phyloP scores from a whole-genome alignment of 495 filamentous ascomycete species.

The Podospora sp. region DNA sequence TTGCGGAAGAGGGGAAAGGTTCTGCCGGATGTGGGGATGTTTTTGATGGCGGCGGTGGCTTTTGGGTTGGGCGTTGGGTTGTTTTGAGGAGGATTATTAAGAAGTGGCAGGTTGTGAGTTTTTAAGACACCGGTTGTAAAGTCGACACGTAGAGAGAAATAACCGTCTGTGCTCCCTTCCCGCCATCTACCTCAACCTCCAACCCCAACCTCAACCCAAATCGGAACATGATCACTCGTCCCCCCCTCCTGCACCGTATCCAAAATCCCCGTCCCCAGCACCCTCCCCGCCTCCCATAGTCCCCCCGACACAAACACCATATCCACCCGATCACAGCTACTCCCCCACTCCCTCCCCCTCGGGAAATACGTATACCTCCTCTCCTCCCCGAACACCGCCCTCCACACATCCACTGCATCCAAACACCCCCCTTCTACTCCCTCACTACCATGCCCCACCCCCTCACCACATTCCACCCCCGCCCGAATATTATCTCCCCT shows the following conservation, averaged over 20 bases:
- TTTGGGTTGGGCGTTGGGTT: too few species aligned
- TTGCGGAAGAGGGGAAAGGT: too few species aligned
- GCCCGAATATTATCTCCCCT: slow-evolving; percentile 28
- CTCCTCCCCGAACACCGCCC: slow-evolving; percentile 28
- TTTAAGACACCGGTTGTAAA: too few species aligned
- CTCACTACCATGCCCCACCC: too few species aligned
- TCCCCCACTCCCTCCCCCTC: slow-evolving; percentile 36
- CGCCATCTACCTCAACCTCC: background rate
- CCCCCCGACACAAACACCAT: slow-evolving; percentile 35
- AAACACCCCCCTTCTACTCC: slow-evolving; percentile 15
- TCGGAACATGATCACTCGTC: slow-evolving; percentile 41
- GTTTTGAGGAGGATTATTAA: too few species aligned
- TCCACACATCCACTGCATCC: slow-evolving; percentile 38
- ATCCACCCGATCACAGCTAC: slow-evolving; percentile 44
- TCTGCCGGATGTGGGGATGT: too few species aligned
- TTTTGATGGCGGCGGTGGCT: too few species aligned
- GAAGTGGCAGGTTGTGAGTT: too few species aligned
- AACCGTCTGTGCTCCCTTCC: too few species aligned
- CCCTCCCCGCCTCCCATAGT: slow-evolving; percentile 22
- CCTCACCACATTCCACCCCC: slow-evolving; percentile 30
- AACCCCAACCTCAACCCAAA: slow-evolving; percentile 31
- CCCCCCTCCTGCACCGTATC: slow-evolving; percentile 40
- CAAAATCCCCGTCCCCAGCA: slow-evolving; percentile 36
- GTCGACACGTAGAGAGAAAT: too few species aligned
- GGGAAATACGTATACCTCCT: slow-evolving; percentile 41